Evolutionary conservation across 2,329 filamentous ascomycete species (phyloP).

Genomic region (Leptoxyphium fumago): DNA sequence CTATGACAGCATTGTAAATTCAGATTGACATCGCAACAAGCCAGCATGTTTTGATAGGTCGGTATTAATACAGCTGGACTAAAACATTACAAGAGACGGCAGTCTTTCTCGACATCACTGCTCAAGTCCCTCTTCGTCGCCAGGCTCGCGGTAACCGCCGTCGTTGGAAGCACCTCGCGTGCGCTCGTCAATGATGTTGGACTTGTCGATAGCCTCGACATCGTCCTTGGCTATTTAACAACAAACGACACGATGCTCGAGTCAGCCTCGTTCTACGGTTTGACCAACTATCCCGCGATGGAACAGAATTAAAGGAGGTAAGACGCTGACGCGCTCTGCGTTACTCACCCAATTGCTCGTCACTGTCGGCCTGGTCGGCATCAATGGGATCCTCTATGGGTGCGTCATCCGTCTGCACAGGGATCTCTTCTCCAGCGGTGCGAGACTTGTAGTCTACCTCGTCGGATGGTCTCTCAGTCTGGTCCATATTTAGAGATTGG

Average conservation of each 20-base stretch:
- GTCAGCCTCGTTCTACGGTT: too few relatives aligned
- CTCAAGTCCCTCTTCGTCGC: constrained; percentile 31
- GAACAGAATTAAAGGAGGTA: neutral
- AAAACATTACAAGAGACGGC: too few relatives aligned
- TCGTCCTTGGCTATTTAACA: constrained; percentile 29
- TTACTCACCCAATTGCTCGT: constrained; percentile 30
- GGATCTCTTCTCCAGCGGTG: constrained; percentile 30
- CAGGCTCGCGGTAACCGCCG: constrained; percentile 36
- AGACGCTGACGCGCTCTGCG: too few relatives aligned
- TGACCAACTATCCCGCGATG: too few relatives aligned
- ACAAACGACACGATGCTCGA: neutral
- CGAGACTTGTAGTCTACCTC: constrained; percentile 35
- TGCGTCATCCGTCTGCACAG: constrained; percentile 33
- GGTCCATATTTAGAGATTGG: too few relatives aligned
- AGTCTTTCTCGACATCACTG: neutral
- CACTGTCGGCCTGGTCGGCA: constrained; percentile 29
- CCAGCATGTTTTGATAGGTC: too few relatives aligned
- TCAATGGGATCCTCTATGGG: constrained; percentile 32
- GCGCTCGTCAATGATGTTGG: constrained; percentile 32
- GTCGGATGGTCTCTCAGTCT: constrained; percentile 1
- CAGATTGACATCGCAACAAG: too few relatives aligned
- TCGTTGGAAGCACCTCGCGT: constrained; percentile 34
- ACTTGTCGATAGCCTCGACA: constrained; percentile 32
- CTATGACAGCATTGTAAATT: too few relatives aligned
- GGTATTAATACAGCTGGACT: too few relatives aligned